Conservation (phyloP, 768 basidiomycete genomes). For the Podaxis carcinomalis region DNA sequence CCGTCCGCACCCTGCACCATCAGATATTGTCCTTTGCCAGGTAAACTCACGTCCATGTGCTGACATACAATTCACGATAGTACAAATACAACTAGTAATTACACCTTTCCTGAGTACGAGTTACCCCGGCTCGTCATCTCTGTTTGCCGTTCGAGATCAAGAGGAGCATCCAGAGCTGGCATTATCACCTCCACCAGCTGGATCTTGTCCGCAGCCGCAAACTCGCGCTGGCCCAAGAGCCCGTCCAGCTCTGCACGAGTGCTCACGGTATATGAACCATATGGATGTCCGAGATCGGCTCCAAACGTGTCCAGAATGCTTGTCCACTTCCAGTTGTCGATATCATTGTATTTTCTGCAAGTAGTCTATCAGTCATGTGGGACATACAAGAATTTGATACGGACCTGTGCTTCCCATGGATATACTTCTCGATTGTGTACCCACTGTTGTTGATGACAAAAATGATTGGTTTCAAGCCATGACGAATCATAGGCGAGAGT, state of each 20-base stretch:
- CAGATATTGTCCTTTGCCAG: neutral
- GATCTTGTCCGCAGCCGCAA: slow-evolving; percentile 60
- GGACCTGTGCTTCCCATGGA: slow-evolving; percentile 60
- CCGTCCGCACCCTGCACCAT: neutral
- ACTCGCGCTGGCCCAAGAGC: slow-evolving; percentile 60
- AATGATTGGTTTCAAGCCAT: slow-evolving; percentile 73
- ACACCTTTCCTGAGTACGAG: slow-evolving; percentile 25
- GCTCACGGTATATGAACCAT: slow-evolving; percentile 61
- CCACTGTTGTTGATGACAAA: slow-evolving; percentile 80
- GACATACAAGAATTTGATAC: slow-evolving; percentile 8
- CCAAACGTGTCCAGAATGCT: slow-evolving; percentile 57
- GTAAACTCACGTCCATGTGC: neutral
- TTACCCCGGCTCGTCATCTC: slow-evolving; percentile 52
- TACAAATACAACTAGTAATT: neutral
- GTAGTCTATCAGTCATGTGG: neutral
- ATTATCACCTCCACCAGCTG: slow-evolving; percentile 82
- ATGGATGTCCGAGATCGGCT: slow-evolving; percentile 43
- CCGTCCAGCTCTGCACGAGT: slow-evolving; percentile 63
- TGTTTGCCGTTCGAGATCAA: slow-evolving; percentile 50
- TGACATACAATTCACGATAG: neutral
- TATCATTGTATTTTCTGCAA: slow-evolving; percentile 78
- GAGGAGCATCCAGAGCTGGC: slow-evolving; percentile 69
- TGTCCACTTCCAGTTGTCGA: slow-evolving; percentile 76
- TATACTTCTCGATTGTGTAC: slow-evolving; percentile 83
- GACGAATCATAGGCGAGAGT: slow-evolving; percentile 75